These are phyloP conservation scores for Salix suchowensis DNA, from an alignment of 345 rosid species.

Conservation along the genomic window DNA sequence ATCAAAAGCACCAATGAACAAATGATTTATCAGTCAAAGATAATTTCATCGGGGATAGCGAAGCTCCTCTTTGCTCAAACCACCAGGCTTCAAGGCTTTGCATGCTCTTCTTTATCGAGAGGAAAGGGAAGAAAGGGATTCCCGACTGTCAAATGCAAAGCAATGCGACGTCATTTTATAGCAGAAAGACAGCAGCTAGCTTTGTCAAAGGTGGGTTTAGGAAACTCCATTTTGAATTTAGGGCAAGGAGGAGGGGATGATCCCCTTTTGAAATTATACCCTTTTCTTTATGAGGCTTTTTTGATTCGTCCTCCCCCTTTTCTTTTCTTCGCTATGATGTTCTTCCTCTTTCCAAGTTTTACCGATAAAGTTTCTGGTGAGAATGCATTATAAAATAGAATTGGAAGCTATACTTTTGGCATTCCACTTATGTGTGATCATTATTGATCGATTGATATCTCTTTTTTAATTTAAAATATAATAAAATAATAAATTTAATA, in stretches of 20 bases:
- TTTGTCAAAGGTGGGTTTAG: slow-evolving; percentile 2
- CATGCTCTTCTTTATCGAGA: neutral
- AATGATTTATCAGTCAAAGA: neutral
- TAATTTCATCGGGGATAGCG: neutral
- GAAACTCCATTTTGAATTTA: slow-evolving; percentile 1
- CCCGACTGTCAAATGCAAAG: neutral
- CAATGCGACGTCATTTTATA: neutral
- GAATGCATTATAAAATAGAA: neutral
- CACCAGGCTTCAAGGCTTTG: neutral
- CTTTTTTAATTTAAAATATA: too few relatives aligned
- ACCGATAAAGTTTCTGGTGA: neutral
- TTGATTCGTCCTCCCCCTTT: neutral
- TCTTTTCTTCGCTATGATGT: too few relatives aligned
- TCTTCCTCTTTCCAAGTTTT: neutral
- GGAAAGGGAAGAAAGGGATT: neutral
- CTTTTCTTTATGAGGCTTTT: slow-evolving; percentile 2
- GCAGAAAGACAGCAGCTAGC: neutral
- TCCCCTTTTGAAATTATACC: neutral
- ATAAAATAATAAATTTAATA: too few relatives aligned
- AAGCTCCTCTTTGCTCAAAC: neutral
- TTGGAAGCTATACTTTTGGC: neutral
- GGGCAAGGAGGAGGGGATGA: neutral
- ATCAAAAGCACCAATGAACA: neutral
- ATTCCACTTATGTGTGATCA: too few relatives aligned
- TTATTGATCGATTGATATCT: too few relatives aligned